phyloP scores from a whole-genome alignment of 495 filamentous ascomycete genomes.

The Trichoderma virens region DNA sequence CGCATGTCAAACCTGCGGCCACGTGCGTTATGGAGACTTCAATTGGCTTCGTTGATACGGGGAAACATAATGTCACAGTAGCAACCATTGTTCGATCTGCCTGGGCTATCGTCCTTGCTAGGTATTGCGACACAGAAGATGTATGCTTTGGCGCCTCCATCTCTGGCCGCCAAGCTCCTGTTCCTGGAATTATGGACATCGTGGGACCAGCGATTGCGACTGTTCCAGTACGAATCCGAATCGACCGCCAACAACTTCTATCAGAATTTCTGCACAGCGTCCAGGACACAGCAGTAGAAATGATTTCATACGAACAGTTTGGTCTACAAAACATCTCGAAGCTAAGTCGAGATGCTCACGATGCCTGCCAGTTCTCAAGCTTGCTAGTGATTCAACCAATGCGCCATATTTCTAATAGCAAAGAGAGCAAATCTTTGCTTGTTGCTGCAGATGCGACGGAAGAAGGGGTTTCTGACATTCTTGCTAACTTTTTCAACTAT shows the following conservation, averaged over 20 bases:
- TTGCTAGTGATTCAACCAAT: neutral
- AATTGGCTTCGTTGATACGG: neutral
- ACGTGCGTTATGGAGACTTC: neutral
- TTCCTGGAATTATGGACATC: slow-evolving; percentile 39
- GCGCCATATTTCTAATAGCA: neutral
- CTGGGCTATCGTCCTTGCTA: slow-evolving; percentile 16
- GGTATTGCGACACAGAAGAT: slow-evolving; percentile 31
- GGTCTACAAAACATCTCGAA: neutral
- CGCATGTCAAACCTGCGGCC: neutral
- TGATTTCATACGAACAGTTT: slow-evolving; percentile 25
- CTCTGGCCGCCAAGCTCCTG: slow-evolving; percentile 15
- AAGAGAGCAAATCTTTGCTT: slow-evolving; percentile 12
- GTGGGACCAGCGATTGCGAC: slow-evolving; percentile 51
- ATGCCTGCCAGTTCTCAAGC: slow-evolving; percentile 36
- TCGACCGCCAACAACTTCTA: slow-evolving; percentile 12
- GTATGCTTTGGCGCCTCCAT: slow-evolving; percentile 41
- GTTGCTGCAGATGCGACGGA: neutral
- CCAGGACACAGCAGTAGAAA: slow-evolving; percentile 26
- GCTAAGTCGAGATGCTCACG: neutral
- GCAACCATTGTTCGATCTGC: slow-evolving; percentile 36
- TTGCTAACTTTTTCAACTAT: slow-evolving; percentile 12
- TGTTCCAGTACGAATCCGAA: slow-evolving; percentile 39
- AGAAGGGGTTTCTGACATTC: neutral
- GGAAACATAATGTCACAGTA: slow-evolving; percentile 14
- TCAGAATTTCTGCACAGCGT: slow-evolving; percentile 18